Base-by-base conservation (phyloP, 495 filamentous ascomycete genomes). In the Podospora pseudoanserina region DNA sequence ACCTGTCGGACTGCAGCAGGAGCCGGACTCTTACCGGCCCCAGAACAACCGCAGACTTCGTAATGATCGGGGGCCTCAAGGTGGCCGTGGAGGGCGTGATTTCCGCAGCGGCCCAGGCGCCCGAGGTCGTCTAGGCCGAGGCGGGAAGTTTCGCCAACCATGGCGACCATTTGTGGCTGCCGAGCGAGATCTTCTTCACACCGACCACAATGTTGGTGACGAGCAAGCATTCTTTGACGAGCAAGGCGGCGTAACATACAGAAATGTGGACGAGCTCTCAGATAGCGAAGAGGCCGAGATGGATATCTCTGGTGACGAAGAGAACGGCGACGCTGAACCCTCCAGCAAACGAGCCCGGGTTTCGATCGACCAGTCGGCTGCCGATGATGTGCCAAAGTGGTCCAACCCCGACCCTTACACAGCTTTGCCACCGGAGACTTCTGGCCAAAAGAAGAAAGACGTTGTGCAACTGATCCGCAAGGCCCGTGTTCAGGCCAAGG, bases 321-420 rank as follows among this genome's bases (percentile, higher is more conserved):
- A 81, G 4, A 86, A 85, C 9, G 80, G 86, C 11, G 64, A 72
- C 53, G 79, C 79, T 16, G 81, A 84, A 32, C 88, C 87, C 56
- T 82, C 80, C 1, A 67, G 79, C 20, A 86, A 86, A 64, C 71
- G 81, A n/a, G 76, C 74, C 0, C 80, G 86, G n/a, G 68, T 78
- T 15, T 72, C 75, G 15, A 70, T 70, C 7, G 68, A 62, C 15
- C 71, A 74, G 56, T 70, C 77, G 9, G 66, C 77, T 11, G 78
- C 83, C 28, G 83, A 82, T 58, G 77, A 73, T 68, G 66, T 77
- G 3, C 92, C 92, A 0, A 91, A 89, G 76, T 97, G 93, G 93
- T 96, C 92, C 1, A 97, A 97, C 72, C 92, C 93, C 4, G 93
- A 97, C 77, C 92, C 92, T 0, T 97, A 97, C 78, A 95, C 91